Evolutionary conservation across 2,329 filamentous ascomycete genomes (phyloP), one percentile per base, ranked within the genome.

Genomic region (Berkeleyomyces rouxiae): DNA sequence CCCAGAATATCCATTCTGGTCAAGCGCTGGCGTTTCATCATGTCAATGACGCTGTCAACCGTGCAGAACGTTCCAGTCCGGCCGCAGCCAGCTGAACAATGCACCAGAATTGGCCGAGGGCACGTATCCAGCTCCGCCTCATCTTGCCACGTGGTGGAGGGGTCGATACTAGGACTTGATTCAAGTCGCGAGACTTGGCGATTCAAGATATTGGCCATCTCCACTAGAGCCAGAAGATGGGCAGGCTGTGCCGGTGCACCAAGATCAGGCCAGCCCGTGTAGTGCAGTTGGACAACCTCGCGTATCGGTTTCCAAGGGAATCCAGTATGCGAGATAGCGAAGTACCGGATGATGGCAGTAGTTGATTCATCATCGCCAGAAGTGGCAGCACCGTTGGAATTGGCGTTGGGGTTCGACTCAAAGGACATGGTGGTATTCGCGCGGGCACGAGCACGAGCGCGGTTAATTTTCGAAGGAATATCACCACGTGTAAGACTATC

Each of bases 11-110:
- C 63, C 57, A 58, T 66, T 44, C 72, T 73, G 7, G 71, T 71
- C 60, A 76, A 72, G 40, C 77, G 81, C 72, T 96, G 90, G n/a
- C 88, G 84, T 75, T 96, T 96, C 65, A 99, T 76, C 88, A 96
- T 95, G 73, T 96, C 91, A 63, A 97, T 86, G 7, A 97, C 93
- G 46, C 87, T 92, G 71, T 97, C 93, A 13, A 97, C 90, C 0
- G 93, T 95, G 72, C 93, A 97, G 70, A 97, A 99, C 0, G 93
- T 92, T 3, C 93, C 93, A 0, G 93, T 99, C 11, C 93, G 86
- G 0, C 93, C 93, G 73, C 93, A 99, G 0, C 93, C 93, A 3
- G 93, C 93, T 61, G 90, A 95, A 74, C 93, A 99, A 72, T 99
- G 93, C 0, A 99, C 92, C 31, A 99, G 73, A 68, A 96, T 83